phyloP scores from a whole-genome alignment of 1,284 basidiomycete species.

The Cryptococcus floricola region DNA sequence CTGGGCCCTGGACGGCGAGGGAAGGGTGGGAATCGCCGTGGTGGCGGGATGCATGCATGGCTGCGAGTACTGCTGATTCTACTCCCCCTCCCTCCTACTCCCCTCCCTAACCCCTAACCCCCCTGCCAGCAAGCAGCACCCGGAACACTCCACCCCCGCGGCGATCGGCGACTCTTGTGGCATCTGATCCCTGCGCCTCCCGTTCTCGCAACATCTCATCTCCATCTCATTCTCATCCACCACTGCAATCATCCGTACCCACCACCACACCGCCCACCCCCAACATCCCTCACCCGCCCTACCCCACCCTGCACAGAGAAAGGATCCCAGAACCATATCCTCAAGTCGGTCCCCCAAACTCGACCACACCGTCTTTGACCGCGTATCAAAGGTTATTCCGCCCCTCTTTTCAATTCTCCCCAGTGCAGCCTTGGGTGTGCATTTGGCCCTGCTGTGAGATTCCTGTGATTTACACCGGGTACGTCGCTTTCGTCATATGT shows the following conservation, averaged over 20 bases:
- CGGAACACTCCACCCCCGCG: no score
- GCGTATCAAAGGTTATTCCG: neutral
- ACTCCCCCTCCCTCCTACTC: no score
- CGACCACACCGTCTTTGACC: neutral
- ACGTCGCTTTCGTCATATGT: neutral
- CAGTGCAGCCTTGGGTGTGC: neutral
- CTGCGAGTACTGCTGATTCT: no score
- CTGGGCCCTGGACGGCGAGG: no score
- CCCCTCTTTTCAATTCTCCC: neutral
- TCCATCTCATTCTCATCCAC: neutral
- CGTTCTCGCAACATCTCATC: neutral
- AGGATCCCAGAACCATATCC: neutral
- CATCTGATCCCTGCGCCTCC: no score
- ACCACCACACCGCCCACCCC: neutral
- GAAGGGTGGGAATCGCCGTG: no score
- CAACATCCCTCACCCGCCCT: neutral
- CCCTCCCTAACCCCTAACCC: no score
- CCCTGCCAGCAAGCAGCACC: no score
- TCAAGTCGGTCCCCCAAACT: neutral
- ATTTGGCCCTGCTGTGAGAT: neutral
- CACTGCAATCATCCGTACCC: neutral
- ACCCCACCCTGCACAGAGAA: neutral
- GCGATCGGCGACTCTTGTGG: no score
- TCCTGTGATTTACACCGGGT: neutral
- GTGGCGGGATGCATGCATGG: no score